Percentiles rank a stretch among this genome's conserved stretches.
phyloP scores from a whole-genome alignment of 805 yeast genomes.

The Schizosaccharomyces octosporus region DNA sequence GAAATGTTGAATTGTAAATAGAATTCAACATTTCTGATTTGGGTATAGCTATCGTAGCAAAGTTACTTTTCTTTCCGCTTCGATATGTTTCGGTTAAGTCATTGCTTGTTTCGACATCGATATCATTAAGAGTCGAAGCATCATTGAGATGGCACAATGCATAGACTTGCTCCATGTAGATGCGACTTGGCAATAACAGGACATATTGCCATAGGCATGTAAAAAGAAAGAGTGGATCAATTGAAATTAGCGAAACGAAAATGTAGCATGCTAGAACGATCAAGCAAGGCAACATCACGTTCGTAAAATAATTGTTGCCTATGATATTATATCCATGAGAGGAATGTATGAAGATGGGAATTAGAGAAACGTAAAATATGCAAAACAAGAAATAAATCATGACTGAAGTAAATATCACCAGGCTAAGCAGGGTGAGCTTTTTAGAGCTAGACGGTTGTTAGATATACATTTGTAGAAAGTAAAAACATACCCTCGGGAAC shows the following conservation, averaged over 20 bases:
- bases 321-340: slow-evolving; percentile 23
- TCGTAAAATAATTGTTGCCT: slow-evolving; percentile 52
- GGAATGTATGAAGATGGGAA: background rate
- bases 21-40: background rate
- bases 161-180: slow-evolving; percentile 75
- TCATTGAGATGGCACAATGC: slow-evolving; percentile 93
- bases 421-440: background rate
- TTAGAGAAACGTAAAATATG: background rate
- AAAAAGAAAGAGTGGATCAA: slow-evolving; percentile 83
- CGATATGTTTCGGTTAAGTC: too few relatives aligned
- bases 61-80: slow-evolving; percentile 18
- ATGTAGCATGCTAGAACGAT: slow-evolving; percentile 69
- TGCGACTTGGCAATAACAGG: slow-evolving; percentile 64
- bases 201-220: slow-evolving; percentile 71
- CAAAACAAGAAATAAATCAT: background rate
- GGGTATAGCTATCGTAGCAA: slow-evolving; percentile 24
- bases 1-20: background rate
- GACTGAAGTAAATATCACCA: background rate
- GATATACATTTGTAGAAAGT: slow-evolving; percentile 8
- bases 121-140: slow-evolving; percentile 94
- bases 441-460: slow-evolving; percentile 9
- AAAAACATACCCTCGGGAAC: slow-evolving; percentile 42
- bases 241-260: slow-evolving; percentile 49
- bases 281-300: slow-evolving; percentile 58
- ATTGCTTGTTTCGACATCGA: too few relatives aligned